Conservation (phyloP, 164 flowering plant genomes). For the Taxillus chinensis region DNA sequence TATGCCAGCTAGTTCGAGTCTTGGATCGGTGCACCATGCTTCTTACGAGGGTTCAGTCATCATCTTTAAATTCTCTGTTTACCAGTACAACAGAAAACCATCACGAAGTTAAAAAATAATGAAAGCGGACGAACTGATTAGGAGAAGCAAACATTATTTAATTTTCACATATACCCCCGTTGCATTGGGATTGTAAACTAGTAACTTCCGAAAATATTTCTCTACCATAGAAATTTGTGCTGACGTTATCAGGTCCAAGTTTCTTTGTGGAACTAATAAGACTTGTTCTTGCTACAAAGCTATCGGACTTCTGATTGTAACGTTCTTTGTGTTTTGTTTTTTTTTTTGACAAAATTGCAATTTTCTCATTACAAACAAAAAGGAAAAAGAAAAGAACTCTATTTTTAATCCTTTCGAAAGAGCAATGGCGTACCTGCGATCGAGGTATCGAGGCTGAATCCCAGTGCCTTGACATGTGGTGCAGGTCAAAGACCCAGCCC, state of each 20-base stretch:
- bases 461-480: constrained; percentile 96
- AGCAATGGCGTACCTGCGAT: constrained; percentile 57
- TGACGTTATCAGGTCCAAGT: no score
- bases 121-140: neutral
- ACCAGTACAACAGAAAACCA: neutral
- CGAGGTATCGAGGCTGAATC: constrained; percentile 96
- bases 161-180: neutral
- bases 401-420: no score
- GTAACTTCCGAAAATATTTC: neutral
- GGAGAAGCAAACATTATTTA: neutral
- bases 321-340: no score
- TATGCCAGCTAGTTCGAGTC: neutral
- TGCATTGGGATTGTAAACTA: neutral
- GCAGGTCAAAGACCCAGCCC: constrained; percentile 80
- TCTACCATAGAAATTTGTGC: neutral
- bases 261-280: no score
- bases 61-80: constrained; percentile 69
- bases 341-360: no score
- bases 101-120: no score
- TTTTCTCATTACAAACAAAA: no score
- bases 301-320: no score
- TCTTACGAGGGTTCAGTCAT: constrained; percentile 22
- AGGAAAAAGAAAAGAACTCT: no score
- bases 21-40: neutral
- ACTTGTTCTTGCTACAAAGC: no score